These are phyloP conservation scores for Albifimbria verrucaria DNA, from an alignment of 2,329 filamentous ascomycete genomes.

Conservation along the genomic window DNA sequence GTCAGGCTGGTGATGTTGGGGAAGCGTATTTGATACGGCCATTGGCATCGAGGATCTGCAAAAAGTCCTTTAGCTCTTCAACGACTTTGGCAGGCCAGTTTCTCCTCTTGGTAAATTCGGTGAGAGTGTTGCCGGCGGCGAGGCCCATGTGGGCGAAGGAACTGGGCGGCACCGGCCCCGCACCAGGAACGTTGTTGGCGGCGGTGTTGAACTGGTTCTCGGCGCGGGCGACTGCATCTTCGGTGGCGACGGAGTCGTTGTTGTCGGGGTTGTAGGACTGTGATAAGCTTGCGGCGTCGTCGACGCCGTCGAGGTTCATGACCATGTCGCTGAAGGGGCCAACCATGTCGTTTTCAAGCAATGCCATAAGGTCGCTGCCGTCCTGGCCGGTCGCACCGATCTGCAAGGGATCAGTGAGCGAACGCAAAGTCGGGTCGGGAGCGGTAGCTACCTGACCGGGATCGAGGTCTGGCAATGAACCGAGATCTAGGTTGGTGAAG, in stretches of 20 bases:
- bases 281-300: slow-evolving; percentile 18
- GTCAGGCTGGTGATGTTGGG: slow-evolving; percentile 72
- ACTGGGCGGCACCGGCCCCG: slow-evolving; percentile 38
- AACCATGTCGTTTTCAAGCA: slow-evolving; percentile 41
- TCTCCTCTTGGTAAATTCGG: slow-evolving; percentile 57
- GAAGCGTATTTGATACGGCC: slow-evolving; percentile 85
- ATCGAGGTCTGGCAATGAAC: slow-evolving; percentile 22
- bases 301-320: slow-evolving; percentile 39
- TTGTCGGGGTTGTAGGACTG: slow-evolving; percentile 14
- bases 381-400: slow-evolving; percentile 25
- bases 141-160: slow-evolving; percentile 30
- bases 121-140: slow-evolving; percentile 42
- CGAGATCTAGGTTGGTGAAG: slow-evolving; percentile 29
- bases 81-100: slow-evolving; percentile 88
- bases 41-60: slow-evolving; percentile 82
- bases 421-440: slow-evolving; percentile 2
- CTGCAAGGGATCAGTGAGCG: slow-evolving; percentile 8
- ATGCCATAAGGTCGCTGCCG: slow-evolving; percentile 37
- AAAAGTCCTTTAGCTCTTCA: slow-evolving; percentile 83
- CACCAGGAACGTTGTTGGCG: slow-evolving; percentile 36
- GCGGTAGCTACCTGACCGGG: slow-evolving; percentile 19
- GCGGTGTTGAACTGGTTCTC: slow-evolving; percentile 32
- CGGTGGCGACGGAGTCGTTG: slow-evolving; percentile 19
- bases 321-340: slow-evolving; percentile 34
- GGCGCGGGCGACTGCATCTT: slow-evolving; percentile 25